These are phyloP conservation scores for Myxozyma lipomycoides DNA, from an alignment of 805 yeast genomes.

Conservation along the genomic window DNA sequence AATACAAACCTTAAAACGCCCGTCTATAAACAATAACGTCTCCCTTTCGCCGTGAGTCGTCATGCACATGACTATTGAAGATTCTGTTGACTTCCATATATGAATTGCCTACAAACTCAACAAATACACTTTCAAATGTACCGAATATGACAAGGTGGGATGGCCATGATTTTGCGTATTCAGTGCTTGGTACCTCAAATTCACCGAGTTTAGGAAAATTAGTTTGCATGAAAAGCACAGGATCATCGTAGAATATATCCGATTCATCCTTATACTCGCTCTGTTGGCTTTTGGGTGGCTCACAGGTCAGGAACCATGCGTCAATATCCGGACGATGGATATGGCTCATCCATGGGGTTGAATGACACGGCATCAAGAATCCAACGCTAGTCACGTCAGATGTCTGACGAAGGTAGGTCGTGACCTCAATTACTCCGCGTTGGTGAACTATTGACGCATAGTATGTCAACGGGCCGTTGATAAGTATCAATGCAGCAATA, in stretches of 20 bases:
- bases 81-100: constrained; percentile 42
- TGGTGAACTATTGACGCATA: constrained; percentile 72
- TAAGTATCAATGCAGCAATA: constrained; percentile 29
- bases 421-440: constrained; percentile 74
- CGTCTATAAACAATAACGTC: constrained; percentile 58
- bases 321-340: constrained; percentile 55
- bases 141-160: constrained; percentile 69
- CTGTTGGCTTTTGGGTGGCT: constrained; percentile 64
- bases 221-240: constrained; percentile 50
- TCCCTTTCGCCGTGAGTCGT: constrained; percentile 79
- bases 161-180: constrained; percentile 55
- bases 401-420: constrained; percentile 47
- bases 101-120: constrained; percentile 39
- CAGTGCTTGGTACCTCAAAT: constrained; percentile 30
- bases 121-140: constrained; percentile 49
- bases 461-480: constrained; percentile 45
- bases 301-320: constrained; percentile 83
- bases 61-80: constrained; percentile 78
- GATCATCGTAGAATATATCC: constrained; percentile 72
- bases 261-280: constrained; percentile 74
- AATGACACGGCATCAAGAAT: constrained; percentile 91
- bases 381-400: constrained; percentile 53
- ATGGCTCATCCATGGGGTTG: constrained; percentile 91
- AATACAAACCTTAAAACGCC: neutral
- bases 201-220: constrained; percentile 46